These are phyloP conservation scores for Mycosphaerella arachidis DNA, from an alignment of 2,329 filamentous ascomycete species.

Conservation along the genomic window DNA sequence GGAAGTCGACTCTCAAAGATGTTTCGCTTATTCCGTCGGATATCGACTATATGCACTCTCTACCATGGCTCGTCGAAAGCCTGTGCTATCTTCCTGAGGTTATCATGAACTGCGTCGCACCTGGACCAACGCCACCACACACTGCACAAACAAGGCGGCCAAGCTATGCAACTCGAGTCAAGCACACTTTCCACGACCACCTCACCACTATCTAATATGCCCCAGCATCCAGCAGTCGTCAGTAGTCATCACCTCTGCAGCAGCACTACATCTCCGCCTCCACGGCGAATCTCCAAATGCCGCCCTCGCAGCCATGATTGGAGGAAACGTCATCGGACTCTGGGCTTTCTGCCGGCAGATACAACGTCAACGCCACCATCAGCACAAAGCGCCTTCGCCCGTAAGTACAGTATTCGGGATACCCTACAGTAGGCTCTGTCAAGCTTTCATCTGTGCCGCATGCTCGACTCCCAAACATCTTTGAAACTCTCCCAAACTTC, in stretches of 20 bases:
- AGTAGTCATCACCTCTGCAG: background rate
- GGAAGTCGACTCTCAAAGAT: too few relatives aligned
- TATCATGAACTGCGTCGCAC: too few relatives aligned
- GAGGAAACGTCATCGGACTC: background rate
- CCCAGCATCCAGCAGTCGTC: background rate
- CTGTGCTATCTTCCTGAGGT: background rate
- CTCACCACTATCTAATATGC: background rate
- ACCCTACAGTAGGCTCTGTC: background rate
- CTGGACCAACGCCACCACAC: background rate
- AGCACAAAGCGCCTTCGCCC: background rate
- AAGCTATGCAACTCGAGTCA: background rate
- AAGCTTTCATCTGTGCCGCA: background rate
- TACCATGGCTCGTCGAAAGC: background rate
- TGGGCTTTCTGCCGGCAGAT: background rate
- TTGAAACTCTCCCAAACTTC: background rate
- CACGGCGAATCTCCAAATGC: background rate
- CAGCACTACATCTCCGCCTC: background rate
- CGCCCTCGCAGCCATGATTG: background rate
- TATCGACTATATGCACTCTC: background rate
- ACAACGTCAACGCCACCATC: background rate
- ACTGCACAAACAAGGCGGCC: background rate
- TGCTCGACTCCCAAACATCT: background rate
- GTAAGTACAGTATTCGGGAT: background rate
- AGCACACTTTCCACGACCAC: background rate
- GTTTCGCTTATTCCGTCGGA: too few relatives aligned